Evolutionary conservation across 1,284 basidiomycete species (phyloP).

Genomic region (Boletus coffeatus): DNA sequence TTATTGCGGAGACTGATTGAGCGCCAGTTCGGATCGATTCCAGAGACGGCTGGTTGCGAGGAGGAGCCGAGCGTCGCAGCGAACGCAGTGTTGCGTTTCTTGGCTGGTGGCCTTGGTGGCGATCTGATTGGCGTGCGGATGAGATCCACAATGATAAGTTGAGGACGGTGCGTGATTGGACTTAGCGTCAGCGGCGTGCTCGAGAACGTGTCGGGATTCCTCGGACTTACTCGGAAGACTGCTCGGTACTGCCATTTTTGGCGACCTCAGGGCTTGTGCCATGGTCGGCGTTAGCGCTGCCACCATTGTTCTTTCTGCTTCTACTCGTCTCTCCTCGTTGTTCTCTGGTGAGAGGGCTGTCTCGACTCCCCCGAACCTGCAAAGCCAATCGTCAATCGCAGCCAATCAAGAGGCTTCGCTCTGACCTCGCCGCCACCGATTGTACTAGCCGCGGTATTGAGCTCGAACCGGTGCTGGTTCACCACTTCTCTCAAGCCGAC

Average conservation of each 20-base stretch:
- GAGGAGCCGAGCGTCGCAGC: neutral
- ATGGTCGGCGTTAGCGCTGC: neutral
- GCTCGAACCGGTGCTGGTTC: neutral
- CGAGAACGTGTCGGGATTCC: too few species aligned
- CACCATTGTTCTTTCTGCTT: neutral
- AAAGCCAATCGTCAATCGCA: neutral
- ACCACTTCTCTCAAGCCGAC: neutral
- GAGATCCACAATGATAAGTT: neutral
- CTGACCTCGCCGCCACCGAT: neutral
- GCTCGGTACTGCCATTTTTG: neutral
- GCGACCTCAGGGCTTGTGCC: neutral
- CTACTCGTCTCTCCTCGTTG: too few species aligned
- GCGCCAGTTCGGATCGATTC: neutral
- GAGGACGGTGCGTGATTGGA: too few species aligned
- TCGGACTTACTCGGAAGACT: neutral
- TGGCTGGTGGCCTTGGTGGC: neutral
- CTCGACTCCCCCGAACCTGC: neutral
- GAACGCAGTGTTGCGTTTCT: neutral
- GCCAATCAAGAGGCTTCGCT: neutral
- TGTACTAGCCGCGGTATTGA: neutral
- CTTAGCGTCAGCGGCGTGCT: too few species aligned
- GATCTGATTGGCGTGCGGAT: neutral
- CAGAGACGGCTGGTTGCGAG: neutral
- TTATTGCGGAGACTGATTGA: neutral
- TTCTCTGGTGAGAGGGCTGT: too few species aligned